Evolutionary conservation across 805 yeast species (phyloP), one percentile per base, ranked within the genome.

Genomic region (Maudiozyma turicensis): DNA sequence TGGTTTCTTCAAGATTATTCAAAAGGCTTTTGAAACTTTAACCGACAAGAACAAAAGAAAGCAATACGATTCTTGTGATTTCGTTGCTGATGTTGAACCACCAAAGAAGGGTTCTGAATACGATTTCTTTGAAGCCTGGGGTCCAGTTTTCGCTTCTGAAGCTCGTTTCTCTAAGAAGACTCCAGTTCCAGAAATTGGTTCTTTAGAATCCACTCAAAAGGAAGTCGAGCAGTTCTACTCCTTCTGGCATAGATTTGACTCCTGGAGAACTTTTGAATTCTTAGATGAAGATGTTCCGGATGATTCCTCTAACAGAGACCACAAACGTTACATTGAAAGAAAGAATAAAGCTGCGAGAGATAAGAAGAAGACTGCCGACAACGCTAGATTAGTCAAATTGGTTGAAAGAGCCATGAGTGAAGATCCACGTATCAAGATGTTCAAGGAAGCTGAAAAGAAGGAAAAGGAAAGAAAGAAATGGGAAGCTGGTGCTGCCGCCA

Each of bases 241-340:
- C 58, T 91, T 88, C 80, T 93, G 93, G 85, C 83, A 83, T 70
- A 83, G 84, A 69, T 86, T 90, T 58, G 96, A 93, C 72, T 91
- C 98, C 20, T 93, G 99, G 99, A 86, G 96, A 77, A 77, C 95
- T 44, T 93, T 93, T 67, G 99, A 93, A 74, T 93, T 90, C 75
- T 80, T 89, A 69, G 99, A 93, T 67, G 99, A 93, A 76, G 99
- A 93, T 67, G 96, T 90, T 64, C 99, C 99, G 59, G 99, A 93
- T 75, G 99, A 93, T 72, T 86, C 97, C 50, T 86, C 96, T 53
- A 93, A 93, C 82, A 89, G 99, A 79, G 99, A 93, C 70, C 95
- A 93, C 81, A 93, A 93, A 77, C 95, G 99, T 75, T 86, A 88
- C 77, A 84, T 90, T 59, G 99, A 93, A 75, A 88, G 91, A 77